Base-by-base conservation (phyloP, 352 stramenopile genomes). In the Globisporangium radiosum region DNA sequence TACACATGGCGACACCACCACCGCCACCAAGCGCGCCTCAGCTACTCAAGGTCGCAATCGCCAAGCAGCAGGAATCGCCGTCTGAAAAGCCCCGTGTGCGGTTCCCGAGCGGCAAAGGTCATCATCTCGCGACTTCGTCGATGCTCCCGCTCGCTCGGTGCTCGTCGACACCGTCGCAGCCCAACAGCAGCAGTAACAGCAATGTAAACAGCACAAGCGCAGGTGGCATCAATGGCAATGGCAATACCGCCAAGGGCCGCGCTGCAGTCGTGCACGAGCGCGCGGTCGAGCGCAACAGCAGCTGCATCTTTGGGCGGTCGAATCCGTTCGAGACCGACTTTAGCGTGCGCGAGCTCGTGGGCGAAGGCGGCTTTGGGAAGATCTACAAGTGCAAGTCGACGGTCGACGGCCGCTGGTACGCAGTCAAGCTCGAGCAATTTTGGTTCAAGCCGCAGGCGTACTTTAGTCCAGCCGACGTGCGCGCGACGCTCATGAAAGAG, bases 401-500 rank as follows among this genome's bases (percentile, higher is more conserved):
- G 36, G 57, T 78, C 17, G 83, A 91, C n/a, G 71, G 72, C 0
- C 81, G 75, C 33, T 85, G 73, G 72, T 91, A 93, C 59, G 83
- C 83, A 0, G 74, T 93, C 64, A 93, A 93, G 61, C 62, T 89
- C 37, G 78, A 91, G 62, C 75, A 90, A 57, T 90, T 93, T 54
- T 87, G 80, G 70, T 90, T 93, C 72, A 90, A 90, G 50, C 83
- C 83, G 37, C 78, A 90, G 60, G 81, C 79, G 50, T 89, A 86
- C 40, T 91, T 91, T 60, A 86, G 85, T 25, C 81, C 81, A 38
- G 71, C 68, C 0, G 75, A 90, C 47, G 73, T 96, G 54, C 96
- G 96, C 54, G 75, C 88, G 62, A 97, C 97, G 54, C 84, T 98
- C 55, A 79, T 96, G 62, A 91, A 96, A 56, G 94, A 98, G 63